A percentile compares a stretch with the other conserved stretches of the same genome.
Conservation (phyloP, 495 filamentous ascomycete genomes). For the Schizothecium vesticola region DNA sequence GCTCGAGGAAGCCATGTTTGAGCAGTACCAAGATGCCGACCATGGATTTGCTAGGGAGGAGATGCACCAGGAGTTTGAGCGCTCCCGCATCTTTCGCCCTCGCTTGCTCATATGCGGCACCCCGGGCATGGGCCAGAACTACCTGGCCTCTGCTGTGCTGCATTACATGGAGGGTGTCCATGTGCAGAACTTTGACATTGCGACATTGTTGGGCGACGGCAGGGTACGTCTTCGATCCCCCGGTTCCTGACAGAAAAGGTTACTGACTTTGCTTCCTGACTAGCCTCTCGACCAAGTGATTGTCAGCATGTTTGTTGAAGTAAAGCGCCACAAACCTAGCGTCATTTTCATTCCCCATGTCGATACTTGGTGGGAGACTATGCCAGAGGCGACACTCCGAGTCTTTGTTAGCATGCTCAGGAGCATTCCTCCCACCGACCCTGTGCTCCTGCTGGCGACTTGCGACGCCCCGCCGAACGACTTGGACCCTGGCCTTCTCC, state of each 20-base stretch:
- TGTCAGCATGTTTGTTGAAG: conserved; percentile 84
- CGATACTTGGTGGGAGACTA: conserved; percentile 74
- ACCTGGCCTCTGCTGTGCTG: conserved; percentile 78
- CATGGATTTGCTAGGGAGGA: conserved; percentile 77
- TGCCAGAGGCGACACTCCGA: conserved; percentile 56
- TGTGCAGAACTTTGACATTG: conserved; percentile 90
- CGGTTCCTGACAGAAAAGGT: conserved; percentile 1
- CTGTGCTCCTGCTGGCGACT: conserved; percentile 78
- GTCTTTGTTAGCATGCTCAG: conserved; percentile 75
- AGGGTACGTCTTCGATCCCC: conserved; percentile 39
- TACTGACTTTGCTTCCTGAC: conserved; percentile 17
- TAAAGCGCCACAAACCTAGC: conserved; percentile 88
- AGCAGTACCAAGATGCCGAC: conserved; percentile 71
- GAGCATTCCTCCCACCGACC: conserved; percentile 77
- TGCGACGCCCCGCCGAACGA: conserved; percentile 58
- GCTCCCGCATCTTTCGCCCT: conserved; percentile 81
- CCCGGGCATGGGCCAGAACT: conserved; percentile 89
- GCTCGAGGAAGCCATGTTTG: conserved; percentile 88
- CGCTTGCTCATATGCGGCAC: conserved; percentile 72
- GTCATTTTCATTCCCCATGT: conserved; percentile 92
- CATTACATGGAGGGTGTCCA: conserved; percentile 90
- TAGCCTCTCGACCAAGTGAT: conserved; percentile 78
- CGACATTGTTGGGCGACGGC: conserved; percentile 61
- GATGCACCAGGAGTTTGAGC: conserved; percentile 86
- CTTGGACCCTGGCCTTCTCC: conserved; percentile 52